A percentile compares a stretch with the other conserved stretches of the same genome.
Evolutionary conservation across 192 early-diverging fungal species (phyloP).

Genomic region (Podila minutissima): DNA sequence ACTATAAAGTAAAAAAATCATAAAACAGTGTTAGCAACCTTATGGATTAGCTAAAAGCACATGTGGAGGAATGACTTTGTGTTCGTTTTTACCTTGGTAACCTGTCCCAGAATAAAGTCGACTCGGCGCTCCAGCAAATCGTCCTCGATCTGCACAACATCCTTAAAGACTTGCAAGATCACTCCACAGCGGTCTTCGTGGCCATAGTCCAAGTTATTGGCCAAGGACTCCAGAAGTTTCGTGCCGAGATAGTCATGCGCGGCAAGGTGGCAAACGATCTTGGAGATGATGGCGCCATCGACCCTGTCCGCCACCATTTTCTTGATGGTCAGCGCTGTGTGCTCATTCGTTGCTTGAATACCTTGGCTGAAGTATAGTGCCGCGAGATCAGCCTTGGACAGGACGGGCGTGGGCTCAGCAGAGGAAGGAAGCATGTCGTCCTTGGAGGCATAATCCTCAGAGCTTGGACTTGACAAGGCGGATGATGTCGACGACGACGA

Average conservation of each 20-base stretch:
- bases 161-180: constrained; percentile 40
- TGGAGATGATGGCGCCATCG: constrained; percentile 27
- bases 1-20: not conserved
- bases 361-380: constrained; percentile 18
- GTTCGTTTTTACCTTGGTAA: constrained; percentile 19
- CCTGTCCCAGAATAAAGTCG: constrained; percentile 23
- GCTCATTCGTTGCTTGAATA: constrained; percentile 1
- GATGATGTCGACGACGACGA: constrained; percentile 16
- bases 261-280: constrained; percentile 31
- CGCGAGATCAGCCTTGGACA: constrained; percentile 21
- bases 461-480: constrained; percentile 17
- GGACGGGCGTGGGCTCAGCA: constrained; percentile 2
- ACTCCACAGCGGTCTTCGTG: constrained; percentile 31
- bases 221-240: constrained; percentile 20
- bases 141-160: constrained; percentile 21
- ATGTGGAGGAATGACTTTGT: not conserved
- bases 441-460: constrained; percentile 11
- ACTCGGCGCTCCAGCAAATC: constrained; percentile 15
- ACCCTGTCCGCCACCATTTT: constrained; percentile 38
- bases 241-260: constrained; percentile 14
- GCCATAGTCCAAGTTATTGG: constrained; percentile 17
- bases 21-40: not conserved
- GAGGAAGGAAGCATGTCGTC: constrained; percentile 10
- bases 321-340: constrained; percentile 8
- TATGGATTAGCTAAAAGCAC: not conserved